Evolutionary conservation across 2,329 filamentous ascomycete species (phyloP).

Genomic region (Plectosphaerella sp.): DNA sequence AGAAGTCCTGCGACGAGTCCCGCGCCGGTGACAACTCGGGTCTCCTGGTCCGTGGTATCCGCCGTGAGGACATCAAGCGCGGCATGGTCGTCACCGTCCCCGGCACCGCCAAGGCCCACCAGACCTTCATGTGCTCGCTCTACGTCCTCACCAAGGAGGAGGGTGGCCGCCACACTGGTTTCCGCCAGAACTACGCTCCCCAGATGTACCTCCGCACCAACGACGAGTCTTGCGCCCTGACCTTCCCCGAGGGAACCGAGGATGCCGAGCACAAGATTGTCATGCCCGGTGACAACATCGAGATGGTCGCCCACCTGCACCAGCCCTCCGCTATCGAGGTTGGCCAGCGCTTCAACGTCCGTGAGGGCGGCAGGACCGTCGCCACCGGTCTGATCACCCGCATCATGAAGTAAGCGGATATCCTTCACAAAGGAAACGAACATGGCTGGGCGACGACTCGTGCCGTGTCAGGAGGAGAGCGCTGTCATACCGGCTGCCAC

Average conservation of each 20-base stretch:
- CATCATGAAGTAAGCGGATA: slow-evolving; percentile 51
- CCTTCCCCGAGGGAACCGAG: slow-evolving; percentile 80
- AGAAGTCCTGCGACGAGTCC: slow-evolving; percentile 98
- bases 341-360: slow-evolving; percentile 96
- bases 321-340: slow-evolving; percentile 82
- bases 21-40: slow-evolving; percentile 97
- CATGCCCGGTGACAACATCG: slow-evolving; percentile 98
- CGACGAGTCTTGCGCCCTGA: slow-evolving; percentile 72
- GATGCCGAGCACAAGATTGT: slow-evolving; percentile 73
- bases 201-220: slow-evolving; percentile 95
- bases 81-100: slow-evolving; percentile 92
- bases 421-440: slow-evolving; percentile 3
- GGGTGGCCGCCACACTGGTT: slow-evolving; percentile 94
- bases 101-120: slow-evolving; percentile 78
- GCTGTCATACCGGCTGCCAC: background rate
- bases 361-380: slow-evolving; percentile 90
- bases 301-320: slow-evolving; percentile 88
- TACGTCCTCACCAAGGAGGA: slow-evolving; percentile 98
- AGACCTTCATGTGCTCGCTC: slow-evolving; percentile 90
- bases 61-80: slow-evolving; percentile 88
- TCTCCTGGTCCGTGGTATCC: slow-evolving; percentile 90
- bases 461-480: background rate
- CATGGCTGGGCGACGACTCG: background rate
- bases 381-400: slow-evolving; percentile 79
- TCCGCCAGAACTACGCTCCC: slow-evolving; percentile 93